A percentile compares a stretch with the other conserved stretches of the same genome.
These are phyloP conservation scores for Colletotrichum limetticola DNA, from an alignment of 2,329 filamentous ascomycete species.

Conservation along the genomic window DNA sequence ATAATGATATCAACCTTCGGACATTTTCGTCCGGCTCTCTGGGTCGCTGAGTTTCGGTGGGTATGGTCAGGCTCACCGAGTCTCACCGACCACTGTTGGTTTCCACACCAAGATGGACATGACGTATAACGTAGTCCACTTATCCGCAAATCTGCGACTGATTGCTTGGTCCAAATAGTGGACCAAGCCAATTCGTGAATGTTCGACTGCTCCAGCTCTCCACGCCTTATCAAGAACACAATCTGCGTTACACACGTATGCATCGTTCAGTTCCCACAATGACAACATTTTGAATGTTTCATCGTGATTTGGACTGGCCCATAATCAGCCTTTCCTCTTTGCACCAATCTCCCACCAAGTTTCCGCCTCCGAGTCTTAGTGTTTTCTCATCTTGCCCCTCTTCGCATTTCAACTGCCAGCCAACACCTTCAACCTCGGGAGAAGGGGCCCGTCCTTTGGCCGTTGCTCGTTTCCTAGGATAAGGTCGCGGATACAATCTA, in stretches of 20 bases:
- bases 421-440: neutral
- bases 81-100: neutral
- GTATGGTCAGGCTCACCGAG: neutral
- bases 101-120: slow-evolving; percentile 1
- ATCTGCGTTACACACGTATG: neutral
- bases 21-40: neutral
- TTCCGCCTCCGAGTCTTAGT: neutral
- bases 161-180: neutral
- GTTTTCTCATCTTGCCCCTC: too few species aligned
- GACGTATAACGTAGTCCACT: slow-evolving; percentile 12
- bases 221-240: neutral
- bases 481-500: neutral
- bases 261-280: neutral
- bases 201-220: neutral
- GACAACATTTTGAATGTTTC: neutral
- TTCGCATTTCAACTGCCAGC: neutral
- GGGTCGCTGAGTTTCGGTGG: neutral
- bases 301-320: neutral
- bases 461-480: neutral
- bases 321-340: too few species aligned
- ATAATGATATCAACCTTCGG: neutral
- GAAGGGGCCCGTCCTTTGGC: slow-evolving; percentile 5
- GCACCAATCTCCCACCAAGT: neutral
- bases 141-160: neutral
- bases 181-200: slow-evolving; percentile 1